A percentile compares a stretch with the other conserved stretches of the same genome.
Conservation (phyloP, 2,329 filamentous ascomycete genomes). For the Penicillium hesseltinei region DNA sequence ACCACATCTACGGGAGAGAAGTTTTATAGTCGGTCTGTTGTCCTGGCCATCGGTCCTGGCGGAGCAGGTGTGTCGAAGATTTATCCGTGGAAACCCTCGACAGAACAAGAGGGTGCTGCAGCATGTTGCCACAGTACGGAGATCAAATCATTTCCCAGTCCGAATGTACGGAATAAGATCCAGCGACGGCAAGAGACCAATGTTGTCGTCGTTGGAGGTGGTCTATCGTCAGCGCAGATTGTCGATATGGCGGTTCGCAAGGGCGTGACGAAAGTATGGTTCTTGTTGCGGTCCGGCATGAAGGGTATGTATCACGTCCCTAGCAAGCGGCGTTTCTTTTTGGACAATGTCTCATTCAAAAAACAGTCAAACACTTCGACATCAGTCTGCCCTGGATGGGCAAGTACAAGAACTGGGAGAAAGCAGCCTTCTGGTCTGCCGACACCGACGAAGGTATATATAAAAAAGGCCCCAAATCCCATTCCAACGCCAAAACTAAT, state of each 20-base stretch:
- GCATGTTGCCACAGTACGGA: constrained; percentile 62
- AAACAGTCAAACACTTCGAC: constrained; percentile 70
- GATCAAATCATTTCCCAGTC: constrained; percentile 58
- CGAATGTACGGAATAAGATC: constrained; percentile 55
- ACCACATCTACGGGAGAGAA: constrained; percentile 52
- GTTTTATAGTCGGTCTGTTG: constrained; percentile 61
- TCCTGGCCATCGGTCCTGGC: constrained; percentile 69
- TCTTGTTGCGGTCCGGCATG: constrained; percentile 61
- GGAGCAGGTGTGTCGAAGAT: constrained; percentile 61
- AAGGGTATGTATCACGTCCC: constrained; percentile 38
- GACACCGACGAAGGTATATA: constrained; percentile 60
- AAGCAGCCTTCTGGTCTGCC: constrained; percentile 73
- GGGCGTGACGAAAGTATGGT: constrained; percentile 67
- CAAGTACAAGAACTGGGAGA: constrained; percentile 75
- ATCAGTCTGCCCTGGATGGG: constrained; percentile 75
- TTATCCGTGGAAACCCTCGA: constrained; percentile 42
- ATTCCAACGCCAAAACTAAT: neutral
- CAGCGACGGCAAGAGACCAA: constrained; percentile 53
- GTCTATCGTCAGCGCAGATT: constrained; percentile 73
- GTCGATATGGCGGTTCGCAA: constrained; percentile 63
- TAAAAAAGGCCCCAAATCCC: constrained; percentile 2
- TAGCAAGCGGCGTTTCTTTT: rapidly evolving
- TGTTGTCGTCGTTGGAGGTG: constrained; percentile 70
- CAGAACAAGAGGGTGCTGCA: constrained; percentile 48
- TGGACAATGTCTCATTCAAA: constrained; percentile 5